Evolutionary conservation across 1,284 basidiomycete genomes (phyloP).

Genomic region (Amylostereum chailletii): DNA sequence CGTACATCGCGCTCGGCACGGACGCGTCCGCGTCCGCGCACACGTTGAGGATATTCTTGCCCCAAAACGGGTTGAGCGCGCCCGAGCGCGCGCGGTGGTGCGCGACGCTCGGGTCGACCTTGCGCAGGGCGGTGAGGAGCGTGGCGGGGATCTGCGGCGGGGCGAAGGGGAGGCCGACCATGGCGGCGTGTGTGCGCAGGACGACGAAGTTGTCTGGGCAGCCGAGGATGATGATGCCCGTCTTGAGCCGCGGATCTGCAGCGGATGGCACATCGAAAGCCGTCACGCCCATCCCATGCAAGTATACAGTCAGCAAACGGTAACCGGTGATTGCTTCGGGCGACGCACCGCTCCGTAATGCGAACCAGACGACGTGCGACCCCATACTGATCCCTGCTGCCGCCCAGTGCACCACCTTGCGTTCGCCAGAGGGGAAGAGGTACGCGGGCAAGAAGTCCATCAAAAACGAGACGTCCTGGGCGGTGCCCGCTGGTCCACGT

Average conservation of each 20-base stretch:
- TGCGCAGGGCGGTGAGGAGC: slow-evolving; percentile 38
- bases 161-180: slow-evolving; percentile 31
- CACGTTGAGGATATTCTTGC: slow-evolving; percentile 58
- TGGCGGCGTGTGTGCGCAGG: slow-evolving; percentile 50
- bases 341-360: slow-evolving; percentile 47
- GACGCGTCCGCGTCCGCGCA: slow-evolving; percentile 50
- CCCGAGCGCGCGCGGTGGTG: slow-evolving; percentile 11
- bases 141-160: slow-evolving; percentile 54
- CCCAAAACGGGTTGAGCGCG: slow-evolving; percentile 41
- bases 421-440: slow-evolving; percentile 67
- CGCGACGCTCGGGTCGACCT: slow-evolving; percentile 33
- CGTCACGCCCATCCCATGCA: background rate
- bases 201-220: slow-evolving; percentile 69
- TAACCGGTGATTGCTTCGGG: too few relatives aligned
- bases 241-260: slow-evolving; percentile 57
- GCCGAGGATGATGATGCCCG: slow-evolving; percentile 74
- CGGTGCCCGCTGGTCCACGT: slow-evolving; percentile 49
- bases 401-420: slow-evolving; percentile 59
- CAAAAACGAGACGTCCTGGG: slow-evolving; percentile 69
- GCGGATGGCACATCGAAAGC: background rate
- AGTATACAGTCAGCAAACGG: background rate
- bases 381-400: slow-evolving; percentile 69
- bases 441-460: slow-evolving; percentile 76
- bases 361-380: slow-evolving; percentile 73
- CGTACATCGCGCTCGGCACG: slow-evolving; percentile 54